Base-by-base conservation (phyloP, 2,329 filamentous ascomycete species). In the Sporothrix sp. region DNA sequence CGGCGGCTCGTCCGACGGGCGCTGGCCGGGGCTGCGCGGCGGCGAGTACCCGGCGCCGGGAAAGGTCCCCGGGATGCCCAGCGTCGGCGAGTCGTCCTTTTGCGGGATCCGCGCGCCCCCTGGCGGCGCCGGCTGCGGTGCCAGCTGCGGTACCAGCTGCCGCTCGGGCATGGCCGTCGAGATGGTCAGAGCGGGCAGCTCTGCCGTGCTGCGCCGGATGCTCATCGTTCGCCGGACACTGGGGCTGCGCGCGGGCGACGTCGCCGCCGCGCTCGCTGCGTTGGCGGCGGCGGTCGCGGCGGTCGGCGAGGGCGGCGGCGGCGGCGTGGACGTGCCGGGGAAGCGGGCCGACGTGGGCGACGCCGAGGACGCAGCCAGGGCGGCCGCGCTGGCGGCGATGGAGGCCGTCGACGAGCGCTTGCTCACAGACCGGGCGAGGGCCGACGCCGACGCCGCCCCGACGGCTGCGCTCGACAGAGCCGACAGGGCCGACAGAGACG, bases 1-100 rank as follows among this genome's bases (percentile, higher is more conserved):
- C 2, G 79, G 80, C 28, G 68, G 66, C 38, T 76, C 69, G 27
- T 79, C 73, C n/a, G n/a, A n/a, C n/a, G n/a, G n/a, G n/a, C n/a
- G 11, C 64, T 36, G 4, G 2, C 13, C 1, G 11, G 14, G 60
- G 18, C 67, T 66, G 21, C 56, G n/a, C 2, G 64, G 60, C 40
- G 67, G 66, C 16, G 59, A 57, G 20, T 59, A 58, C 21, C 60
- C 70, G 35, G 64, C 57, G 25, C 65, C 63, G 48, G 77, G 73
- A 61, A 84, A 81, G 58, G 75, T 75, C 9, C 82, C 81, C 4
- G 82, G 82, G 53, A 85, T 74, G 6, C 79, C 82, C 14, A 87
- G 66, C 2, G 79, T 79, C 8, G 83, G 83, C 25, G 83, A 85
- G 58, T 85, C 82, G 42, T 68, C 56, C 28, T 52, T 56, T 14